Evolutionary conservation across 2,329 filamentous ascomycete species (phyloP), one percentile per base, ranked within the genome.

Genomic region (Ophiostoma perfectum): DNA sequence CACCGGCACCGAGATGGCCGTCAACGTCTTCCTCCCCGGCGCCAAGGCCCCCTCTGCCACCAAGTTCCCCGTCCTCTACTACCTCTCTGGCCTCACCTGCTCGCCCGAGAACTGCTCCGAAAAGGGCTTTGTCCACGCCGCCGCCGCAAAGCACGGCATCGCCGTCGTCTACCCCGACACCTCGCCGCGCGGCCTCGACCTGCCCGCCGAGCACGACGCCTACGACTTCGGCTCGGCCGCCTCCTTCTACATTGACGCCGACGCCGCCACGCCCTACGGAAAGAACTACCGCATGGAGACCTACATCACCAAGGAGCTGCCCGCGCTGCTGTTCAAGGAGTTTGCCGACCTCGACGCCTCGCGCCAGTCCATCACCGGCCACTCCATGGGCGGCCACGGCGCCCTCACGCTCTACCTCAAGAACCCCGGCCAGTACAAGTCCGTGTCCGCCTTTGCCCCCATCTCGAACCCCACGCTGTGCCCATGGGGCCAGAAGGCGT

Each of bases 301-400:
- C 71, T 99, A 99, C 82, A 85, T 99, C 73, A 89, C 90, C n/a
- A 79, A 85, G 67, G 95, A 99, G 80, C 87, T 99, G n/a, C 94
- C 93, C 0, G 80, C 83, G 16, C 82, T 88, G 1, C 84, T 98
- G 38, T 96, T 93, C 78, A 78, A 79, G 42, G 83, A 86, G 39
- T 96, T 93, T 79, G 82, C 85, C 42, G 83, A 78, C 73, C 82
- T 99, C 42, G 94, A 98, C 78, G 75, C 78, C 0, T 79, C 75
- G 41, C 84, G 89, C 55, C 88, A 97, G 68, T 90, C 89, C 78
- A 95, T 99, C 75, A 92, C 91, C 55, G 95, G 95, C 5, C 95
- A 99, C 81, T 93, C 89, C 74, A 99, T 99, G 95, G 95, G 95
- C 73, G 95, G 95, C 0, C 95, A 99, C 79, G 95, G 95, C 71